Evolutionary conservation across 2,329 filamentous ascomycete species (phyloP).

Genomic region (Domatiomyces catenatus): DNA sequence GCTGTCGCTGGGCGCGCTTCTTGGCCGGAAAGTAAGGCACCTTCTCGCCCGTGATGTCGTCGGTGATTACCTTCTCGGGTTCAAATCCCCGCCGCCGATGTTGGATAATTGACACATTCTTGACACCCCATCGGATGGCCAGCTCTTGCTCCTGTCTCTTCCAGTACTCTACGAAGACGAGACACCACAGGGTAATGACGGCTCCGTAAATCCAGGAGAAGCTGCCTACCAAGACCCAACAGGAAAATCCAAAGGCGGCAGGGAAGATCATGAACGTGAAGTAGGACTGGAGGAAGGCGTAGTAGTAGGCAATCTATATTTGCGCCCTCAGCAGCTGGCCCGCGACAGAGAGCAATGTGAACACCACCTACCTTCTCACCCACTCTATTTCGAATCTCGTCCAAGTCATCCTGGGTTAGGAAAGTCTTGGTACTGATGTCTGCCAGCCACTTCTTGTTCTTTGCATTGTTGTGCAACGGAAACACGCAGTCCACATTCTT

Average conservation of each 20-base stretch:
- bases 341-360: background rate
- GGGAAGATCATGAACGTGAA: conserved; percentile 75
- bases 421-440: conserved; percentile 58
- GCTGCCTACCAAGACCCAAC: conserved; percentile 69
- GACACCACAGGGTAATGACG: conserved; percentile 68
- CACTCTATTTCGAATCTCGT: conserved; percentile 59
- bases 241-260: conserved; percentile 57
- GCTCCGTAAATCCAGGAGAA: conserved; percentile 73
- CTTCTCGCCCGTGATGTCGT: conserved; percentile 68
- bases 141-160: conserved; percentile 83
- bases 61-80: conserved; percentile 60
- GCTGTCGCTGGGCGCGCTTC: conserved; percentile 60
- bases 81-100: conserved; percentile 61
- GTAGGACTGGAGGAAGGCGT: conserved; percentile 83
- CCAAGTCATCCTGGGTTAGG: conserved; percentile 50
- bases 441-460: conserved; percentile 63
- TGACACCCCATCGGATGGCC: conserved; percentile 74
- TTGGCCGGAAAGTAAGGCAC: conserved; percentile 59
- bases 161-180: conserved; percentile 89
- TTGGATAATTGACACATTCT: conserved; percentile 69
- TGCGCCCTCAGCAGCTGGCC: background rate
- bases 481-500: conserved; percentile 59
- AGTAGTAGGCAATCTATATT: conserved; percentile 70
- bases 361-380: conserved; percentile 46
- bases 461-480: conserved; percentile 59